Evolutionary conservation across 305 asterid genomes (phyloP).

Genomic region (Ilex paraguariensis): DNA sequence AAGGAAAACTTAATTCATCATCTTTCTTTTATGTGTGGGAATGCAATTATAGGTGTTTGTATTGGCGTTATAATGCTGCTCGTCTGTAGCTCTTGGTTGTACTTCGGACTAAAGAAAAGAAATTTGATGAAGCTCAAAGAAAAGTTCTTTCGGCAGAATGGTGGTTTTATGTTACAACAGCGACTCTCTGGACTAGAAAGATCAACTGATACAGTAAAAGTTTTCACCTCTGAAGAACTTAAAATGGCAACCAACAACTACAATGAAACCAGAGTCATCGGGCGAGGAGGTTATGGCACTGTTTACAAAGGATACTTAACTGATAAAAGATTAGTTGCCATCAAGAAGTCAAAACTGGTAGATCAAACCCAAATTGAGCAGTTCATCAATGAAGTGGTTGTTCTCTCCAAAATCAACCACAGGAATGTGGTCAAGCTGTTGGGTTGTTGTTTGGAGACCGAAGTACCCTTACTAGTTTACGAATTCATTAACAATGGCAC

Average conservation of each 20-base stretch:
- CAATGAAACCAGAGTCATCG: background rate
- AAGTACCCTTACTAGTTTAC: too few species aligned
- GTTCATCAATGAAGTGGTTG: too few species aligned
- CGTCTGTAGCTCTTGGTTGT: too few species aligned
- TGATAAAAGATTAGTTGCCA: background rate
- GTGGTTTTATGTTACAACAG: conserved; percentile 15
- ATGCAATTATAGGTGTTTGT: too few species aligned
- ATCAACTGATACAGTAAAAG: background rate
- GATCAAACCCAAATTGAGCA: too few species aligned
- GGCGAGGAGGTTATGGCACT: background rate
- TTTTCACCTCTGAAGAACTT: conserved; percentile 24
- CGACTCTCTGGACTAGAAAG: background rate
- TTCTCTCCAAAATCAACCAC: too few species aligned
- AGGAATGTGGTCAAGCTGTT: too few species aligned
- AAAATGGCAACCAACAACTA: conserved; percentile 22
- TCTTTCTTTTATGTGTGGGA: too few species aligned
- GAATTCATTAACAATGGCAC: background rate
- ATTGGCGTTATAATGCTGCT: too few species aligned
- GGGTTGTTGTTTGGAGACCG: too few species aligned
- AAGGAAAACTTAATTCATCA: too few species aligned
- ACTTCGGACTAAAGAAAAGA: conserved; percentile 22
- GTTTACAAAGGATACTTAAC: background rate
- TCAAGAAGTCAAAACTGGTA: too few species aligned
- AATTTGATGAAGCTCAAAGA: conserved; percentile 16
- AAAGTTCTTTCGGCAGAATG: conserved; percentile 10